phyloP scores from a whole-genome alignment of 2,329 filamentous ascomycete species.

The Xylariaceae sp. region DNA sequence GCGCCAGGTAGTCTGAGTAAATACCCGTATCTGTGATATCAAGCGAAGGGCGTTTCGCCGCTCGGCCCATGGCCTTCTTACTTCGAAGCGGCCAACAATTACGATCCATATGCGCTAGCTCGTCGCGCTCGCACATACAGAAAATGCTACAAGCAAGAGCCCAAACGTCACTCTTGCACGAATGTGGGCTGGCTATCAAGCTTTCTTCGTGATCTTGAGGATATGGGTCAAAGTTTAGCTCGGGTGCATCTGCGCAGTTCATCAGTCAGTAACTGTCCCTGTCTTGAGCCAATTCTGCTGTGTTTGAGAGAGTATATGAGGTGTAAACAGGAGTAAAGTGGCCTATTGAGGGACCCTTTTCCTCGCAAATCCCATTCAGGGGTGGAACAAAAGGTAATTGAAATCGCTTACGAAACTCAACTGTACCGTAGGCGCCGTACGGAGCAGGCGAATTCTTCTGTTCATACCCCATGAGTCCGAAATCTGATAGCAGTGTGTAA shows the following conservation, averaged over 20 bases:
- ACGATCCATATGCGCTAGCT: slow-evolving; percentile 26
- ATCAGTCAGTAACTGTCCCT: neutral
- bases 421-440: neutral
- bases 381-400: neutral
- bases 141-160: slow-evolving; percentile 25
- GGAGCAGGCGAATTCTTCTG: too few species aligned
- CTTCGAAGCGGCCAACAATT: slow-evolving; percentile 21
- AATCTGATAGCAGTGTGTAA: slow-evolving; percentile 30
- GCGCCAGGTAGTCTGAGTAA: slow-evolving; percentile 30
- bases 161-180: slow-evolving; percentile 28
- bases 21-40: slow-evolving; percentile 13
- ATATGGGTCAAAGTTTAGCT: slow-evolving; percentile 27
- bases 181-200: slow-evolving; percentile 21
- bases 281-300: too few species aligned
- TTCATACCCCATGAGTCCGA: slow-evolving; percentile 22
- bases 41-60: slow-evolving; percentile 17
- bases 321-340: too few species aligned
- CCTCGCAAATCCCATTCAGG: neutral
- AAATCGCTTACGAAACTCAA: neutral
- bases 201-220: neutral
- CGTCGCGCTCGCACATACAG: slow-evolving; percentile 29
- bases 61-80: slow-evolving; percentile 18
- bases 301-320: too few species aligned
- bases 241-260: slow-evolving; percentile 19
- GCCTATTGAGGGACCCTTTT: too few species aligned